Evolutionary conservation across 1,284 basidiomycete genomes (phyloP).

Genomic region (Stereum hirsutum): DNA sequence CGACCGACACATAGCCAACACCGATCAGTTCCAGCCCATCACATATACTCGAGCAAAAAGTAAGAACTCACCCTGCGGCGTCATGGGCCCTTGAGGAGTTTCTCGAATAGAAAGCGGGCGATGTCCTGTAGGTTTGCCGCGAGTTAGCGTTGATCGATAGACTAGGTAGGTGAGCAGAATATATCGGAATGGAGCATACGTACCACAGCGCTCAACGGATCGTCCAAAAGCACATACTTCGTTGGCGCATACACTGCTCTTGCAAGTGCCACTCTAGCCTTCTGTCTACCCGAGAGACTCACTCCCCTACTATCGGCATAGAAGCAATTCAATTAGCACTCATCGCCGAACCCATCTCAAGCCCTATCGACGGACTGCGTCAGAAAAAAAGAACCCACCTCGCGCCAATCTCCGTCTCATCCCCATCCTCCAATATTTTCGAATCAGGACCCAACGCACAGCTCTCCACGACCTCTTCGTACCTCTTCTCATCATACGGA

Average conservation of each 20-base stretch:
- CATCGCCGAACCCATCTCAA: conserved; percentile 12
- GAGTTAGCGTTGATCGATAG: conserved; percentile 44
- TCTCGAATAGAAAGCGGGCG: conserved; percentile 57
- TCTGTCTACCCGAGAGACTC: conserved; percentile 27
- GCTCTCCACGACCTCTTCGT: conserved; percentile 53
- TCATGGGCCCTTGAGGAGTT: conserved; percentile 50
- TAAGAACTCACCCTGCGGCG: conserved; percentile 59
- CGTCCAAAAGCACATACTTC: conserved; percentile 62
- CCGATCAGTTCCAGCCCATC: too few species aligned
- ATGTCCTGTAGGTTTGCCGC: too few species aligned
- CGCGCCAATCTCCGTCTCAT: conserved; percentile 26
- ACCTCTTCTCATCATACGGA: conserved; percentile 56
- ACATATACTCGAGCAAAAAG: not conserved
- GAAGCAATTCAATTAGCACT: not conserved
- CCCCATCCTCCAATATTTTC: conserved; percentile 34
- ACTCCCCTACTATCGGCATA: conserved; percentile 16
- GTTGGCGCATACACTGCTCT: conserved; percentile 58
- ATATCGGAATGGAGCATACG: conserved; percentile 16
- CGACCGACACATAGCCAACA: conserved; percentile 38
- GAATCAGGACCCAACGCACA: conserved; percentile 69
- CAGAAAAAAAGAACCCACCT: conserved; percentile 12
- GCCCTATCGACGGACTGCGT: too few species aligned
- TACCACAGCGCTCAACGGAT: conserved; percentile 65
- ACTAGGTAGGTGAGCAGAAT: not conserved
- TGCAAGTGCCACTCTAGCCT: conserved; percentile 54